These are phyloP conservation scores for Hirschioporus abietinus DNA, from an alignment of 768 basidiomycete genomes.

Conservation along the genomic window DNA sequence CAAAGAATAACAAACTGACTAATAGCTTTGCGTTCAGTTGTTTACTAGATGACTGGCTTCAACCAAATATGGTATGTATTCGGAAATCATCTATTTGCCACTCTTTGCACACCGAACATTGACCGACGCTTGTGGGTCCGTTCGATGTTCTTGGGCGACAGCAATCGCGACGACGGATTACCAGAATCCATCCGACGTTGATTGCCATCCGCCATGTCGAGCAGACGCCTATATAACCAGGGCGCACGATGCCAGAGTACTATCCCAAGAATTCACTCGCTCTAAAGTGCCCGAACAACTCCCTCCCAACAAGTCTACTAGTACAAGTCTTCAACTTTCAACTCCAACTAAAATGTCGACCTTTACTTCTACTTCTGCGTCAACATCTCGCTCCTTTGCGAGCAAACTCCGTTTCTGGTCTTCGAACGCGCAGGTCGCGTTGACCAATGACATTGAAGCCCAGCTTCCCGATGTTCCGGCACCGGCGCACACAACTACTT, in stretches of 20 bases:
- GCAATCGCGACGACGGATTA: neutral
- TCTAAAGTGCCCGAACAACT: neutral
- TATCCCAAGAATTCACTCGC: neutral
- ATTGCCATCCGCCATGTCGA: neutral
- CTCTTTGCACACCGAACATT: neutral
- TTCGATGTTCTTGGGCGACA: neutral
- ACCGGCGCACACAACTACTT: neutral
- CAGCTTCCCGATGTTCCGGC: neutral
- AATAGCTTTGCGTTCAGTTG: neutral
- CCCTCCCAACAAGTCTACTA: neutral
- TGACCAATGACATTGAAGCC: neutral
- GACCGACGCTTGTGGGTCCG: neutral
- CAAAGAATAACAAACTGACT: too few species aligned
- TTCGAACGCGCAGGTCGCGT: conserved; percentile 1
- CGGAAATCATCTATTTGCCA: neutral
- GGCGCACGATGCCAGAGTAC: neutral
- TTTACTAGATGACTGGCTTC: neutral
- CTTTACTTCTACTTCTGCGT: neutral
- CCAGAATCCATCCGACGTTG: neutral
- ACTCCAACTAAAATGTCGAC: neutral
- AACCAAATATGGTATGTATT: neutral
- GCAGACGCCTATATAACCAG: neutral
- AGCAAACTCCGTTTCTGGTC: neutral
- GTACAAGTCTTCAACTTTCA: neutral
- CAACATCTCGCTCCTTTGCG: neutral